Conservation (phyloP, 1,139 yeast genomes). For the Kluyveromyces sp. region DNA sequence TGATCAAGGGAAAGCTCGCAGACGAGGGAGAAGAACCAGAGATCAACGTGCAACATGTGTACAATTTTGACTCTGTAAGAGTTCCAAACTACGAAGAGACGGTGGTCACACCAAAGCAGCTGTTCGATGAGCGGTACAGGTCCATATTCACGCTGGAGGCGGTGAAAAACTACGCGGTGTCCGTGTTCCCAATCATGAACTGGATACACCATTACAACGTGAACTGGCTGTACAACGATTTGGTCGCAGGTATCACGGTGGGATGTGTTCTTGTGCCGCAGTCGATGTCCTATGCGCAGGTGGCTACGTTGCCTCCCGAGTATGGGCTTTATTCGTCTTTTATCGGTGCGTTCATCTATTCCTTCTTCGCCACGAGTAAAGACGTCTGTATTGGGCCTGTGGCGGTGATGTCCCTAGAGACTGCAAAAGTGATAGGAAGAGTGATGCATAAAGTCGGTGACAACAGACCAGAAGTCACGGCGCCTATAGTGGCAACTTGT, state of each 20-base stretch:
- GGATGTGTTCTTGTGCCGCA: conserved; percentile 93
- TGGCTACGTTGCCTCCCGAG: conserved; percentile 76
- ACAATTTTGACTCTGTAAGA: conserved; percentile 1
- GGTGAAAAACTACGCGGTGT: conserved; percentile 40
- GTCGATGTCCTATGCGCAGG: conserved; percentile 87
- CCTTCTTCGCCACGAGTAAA: conserved; percentile 88
- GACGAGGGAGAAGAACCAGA: neutral
- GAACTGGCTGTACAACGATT: conserved; percentile 73
- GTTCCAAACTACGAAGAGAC: conserved; percentile 24
- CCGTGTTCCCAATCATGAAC: conserved; percentile 67
- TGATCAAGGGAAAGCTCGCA: neutral
- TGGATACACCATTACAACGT: conserved; percentile 84
- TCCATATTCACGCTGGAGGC: conserved; percentile 15
- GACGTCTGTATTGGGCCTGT: conserved; percentile 97
- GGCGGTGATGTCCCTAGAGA: conserved; percentile 90
- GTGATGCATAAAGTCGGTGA: conserved; percentile 48
- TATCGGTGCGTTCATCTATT: conserved; percentile 82
- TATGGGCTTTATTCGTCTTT: conserved; percentile 89
- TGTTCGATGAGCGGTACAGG: conserved; percentile 19
- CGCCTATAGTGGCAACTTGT: conserved; percentile 71
- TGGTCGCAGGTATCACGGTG: conserved; percentile 88
- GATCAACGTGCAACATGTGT: neutral
- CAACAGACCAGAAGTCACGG: conserved; percentile 32
- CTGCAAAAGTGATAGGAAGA: conserved; percentile 64
- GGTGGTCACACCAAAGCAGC: conserved; percentile 20